Percentiles rank a stretch among this genome's conserved stretches.
Evolutionary conservation across 139 green algal genomes (phyloP).

Genomic region (Gonium pectorale): DNA sequence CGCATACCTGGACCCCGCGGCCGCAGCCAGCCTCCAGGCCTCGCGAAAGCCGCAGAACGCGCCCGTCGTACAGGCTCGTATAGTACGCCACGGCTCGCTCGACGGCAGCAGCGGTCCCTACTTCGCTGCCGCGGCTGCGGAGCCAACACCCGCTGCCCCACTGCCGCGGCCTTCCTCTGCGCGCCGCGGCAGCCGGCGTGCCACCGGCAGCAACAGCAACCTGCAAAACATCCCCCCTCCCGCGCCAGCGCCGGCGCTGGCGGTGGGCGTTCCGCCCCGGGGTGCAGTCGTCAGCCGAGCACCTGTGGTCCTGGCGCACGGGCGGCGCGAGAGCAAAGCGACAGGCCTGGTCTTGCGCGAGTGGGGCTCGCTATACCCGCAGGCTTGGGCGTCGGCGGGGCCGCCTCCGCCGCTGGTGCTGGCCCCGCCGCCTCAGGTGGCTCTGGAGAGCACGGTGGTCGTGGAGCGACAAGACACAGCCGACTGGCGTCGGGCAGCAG

Average conservation of each 20-base stretch:
- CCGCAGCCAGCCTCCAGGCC: neutral
- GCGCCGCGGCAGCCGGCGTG: neutral
- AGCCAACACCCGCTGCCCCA: no score
- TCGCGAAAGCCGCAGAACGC: neutral
- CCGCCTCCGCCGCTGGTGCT: neutral
- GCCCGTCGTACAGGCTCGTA: neutral
- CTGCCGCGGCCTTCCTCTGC: no score
- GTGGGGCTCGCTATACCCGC: conserved; percentile 40
- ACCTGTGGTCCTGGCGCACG: conserved; percentile 12
- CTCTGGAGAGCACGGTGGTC: neutral
- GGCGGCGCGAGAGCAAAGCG: conserved; percentile 9
- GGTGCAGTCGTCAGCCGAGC: conserved; percentile 11
- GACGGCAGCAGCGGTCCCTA: neutral
- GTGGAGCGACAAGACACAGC: conserved; percentile 26
- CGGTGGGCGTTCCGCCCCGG: neutral
- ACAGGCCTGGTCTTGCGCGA: conserved; percentile 32
- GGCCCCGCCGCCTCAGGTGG: neutral
- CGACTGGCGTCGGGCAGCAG: neutral
- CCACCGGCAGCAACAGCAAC: neutral
- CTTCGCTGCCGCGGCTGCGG: neutral
- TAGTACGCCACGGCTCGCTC: conserved; percentile 4
- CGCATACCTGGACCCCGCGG: conserved; percentile 33
- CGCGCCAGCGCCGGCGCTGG: neutral
- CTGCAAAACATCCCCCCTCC: conserved; percentile 20
- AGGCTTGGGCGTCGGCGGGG: neutral